phyloP scores from a whole-genome alignment of 495 filamentous ascomycete genomes.

The Talaromyces liani region DNA sequence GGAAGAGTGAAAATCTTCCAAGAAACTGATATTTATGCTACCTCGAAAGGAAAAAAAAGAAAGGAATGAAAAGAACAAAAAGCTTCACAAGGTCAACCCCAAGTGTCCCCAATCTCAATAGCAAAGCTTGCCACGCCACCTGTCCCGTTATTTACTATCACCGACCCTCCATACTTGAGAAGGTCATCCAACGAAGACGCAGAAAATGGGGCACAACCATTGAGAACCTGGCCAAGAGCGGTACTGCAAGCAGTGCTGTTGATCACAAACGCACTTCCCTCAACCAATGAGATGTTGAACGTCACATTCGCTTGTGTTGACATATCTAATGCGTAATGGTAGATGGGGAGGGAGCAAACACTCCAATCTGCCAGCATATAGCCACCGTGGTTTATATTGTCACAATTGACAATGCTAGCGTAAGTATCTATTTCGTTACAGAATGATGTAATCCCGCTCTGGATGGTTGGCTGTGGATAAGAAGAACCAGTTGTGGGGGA shows the following conservation, averaged over 20 bases:
- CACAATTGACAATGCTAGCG: neutral
- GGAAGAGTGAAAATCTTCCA: too few relatives aligned
- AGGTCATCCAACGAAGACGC: neutral
- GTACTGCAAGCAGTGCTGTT: conserved; percentile 3
- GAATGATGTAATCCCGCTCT: neutral
- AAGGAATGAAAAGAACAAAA: too few relatives aligned
- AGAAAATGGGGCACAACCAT: conserved; percentile 1
- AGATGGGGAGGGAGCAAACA: neutral
- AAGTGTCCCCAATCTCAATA: neutral
- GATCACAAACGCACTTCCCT: conserved; percentile 1
- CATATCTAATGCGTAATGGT: neutral
- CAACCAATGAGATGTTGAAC: conserved; percentile 1
- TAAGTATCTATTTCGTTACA: neutral
- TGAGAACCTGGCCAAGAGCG: neutral
- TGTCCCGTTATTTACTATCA: conserved; percentile 1
- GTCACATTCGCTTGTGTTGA: neutral
- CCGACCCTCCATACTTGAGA: conserved; percentile 1
- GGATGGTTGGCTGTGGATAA: neutral
- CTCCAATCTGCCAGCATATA: conserved; percentile 2
- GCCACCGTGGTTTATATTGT: neutral
- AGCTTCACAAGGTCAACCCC: too few relatives aligned
- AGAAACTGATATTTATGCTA: too few relatives aligned
- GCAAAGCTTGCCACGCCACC: conserved; percentile 1
- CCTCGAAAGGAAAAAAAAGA: too few relatives aligned
- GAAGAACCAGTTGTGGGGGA: neutral